Evolutionary conservation across 1,284 basidiomycete genomes (phyloP), one percentile per base, ranked within the genome.

Genomic region (Fistulinella cinereoalba): DNA sequence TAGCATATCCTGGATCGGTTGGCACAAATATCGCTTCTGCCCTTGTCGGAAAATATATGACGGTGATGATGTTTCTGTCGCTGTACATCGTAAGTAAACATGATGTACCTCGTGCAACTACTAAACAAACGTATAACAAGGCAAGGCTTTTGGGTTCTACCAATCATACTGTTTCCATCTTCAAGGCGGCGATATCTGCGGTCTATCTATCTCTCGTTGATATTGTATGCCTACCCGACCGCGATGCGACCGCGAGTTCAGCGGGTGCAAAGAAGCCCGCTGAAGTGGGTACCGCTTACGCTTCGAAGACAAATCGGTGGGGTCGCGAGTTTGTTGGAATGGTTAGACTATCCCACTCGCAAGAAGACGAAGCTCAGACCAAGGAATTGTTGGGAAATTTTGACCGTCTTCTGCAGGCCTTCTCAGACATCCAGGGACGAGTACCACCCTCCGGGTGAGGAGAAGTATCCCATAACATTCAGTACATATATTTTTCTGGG

Each of bases 1-100:
- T 81, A 37, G 76, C 79, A 9, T 81, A 91, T 50, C 92, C 92
- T 0, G 91, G 89, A 1, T 74, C 90, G 25, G 84, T 79, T 19
- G 71, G 74, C 34, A 92, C 89, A 3, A 83, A 82, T 47, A 82
- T 92, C 51, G 70, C 76, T 37, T 65, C 61, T 19, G 71, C 70
- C 1, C 65, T 85, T 40, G 69, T 80, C 37, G 76, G 73, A 10
- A 66, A 72, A 12, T 45, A 85, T 34, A 60, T 78, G 37, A 71
- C 79, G 47, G 52, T 73, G 1, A 52, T 80, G 27, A 88, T 88
- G 72, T 62, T 79, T 9, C 41, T 79, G 11, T 41, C 74, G 2
- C 89, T 93, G 61, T 87, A 84, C 57, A 15, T 93, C 4, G 91
- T 91, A 56, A 60, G 89, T 75, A 13, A 31, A 27, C 43, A 4